Base-by-base conservation (phyloP, 2,329 filamentous ascomycete species). In the Aspergillus jensenii region DNA sequence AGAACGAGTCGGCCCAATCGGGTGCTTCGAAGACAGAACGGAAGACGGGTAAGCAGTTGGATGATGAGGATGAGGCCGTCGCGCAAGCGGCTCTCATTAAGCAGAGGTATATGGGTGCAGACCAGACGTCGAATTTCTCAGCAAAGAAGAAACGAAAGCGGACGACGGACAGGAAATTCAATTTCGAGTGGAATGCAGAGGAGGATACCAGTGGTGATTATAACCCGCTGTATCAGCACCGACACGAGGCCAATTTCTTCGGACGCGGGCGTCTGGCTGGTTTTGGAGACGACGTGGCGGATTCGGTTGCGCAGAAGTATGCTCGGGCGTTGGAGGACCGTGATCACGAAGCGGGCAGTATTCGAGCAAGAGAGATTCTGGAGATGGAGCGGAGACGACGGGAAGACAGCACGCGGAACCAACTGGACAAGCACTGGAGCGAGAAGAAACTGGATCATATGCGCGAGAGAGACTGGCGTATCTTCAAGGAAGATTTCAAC, bases 401-500 rank as follows among this genome's bases (percentile, higher is more conserved):
- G 68, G 89, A 96, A 69, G 86, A 90, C 62, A 86, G 87, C 60
- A 78, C 81, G 1, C 84, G 89, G 61, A 91, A 88, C 62, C 88
- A 88, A 35, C 82, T 96, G 56, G 93, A 96, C 67, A 93, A 93
- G 74, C 92, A 96, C 76, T 99, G 95, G 95, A 92, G 90, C 55
- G 91, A 97, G 72, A 99, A 99, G 85, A 84, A 83, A 61, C 80
- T 98, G 62, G 87, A 90, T 14, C 90, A 96, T 68, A 99, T 99
- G 95, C 90, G 91, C 62, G 93, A 98, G 77, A 84, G 95, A 73
- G 95, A 99, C 76, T 99, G 95, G 95, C 90, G 95, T 71, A 98
- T 99, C 67, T 97, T 99, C 86, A 99, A 98, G 78, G 95, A 98
- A 75, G 93, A 99, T 76, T 98, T 96, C 79, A 96, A 95, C 67